Base-by-base conservation (phyloP, 257 asterid genomes). In the Buddleja alternifolia region DNA sequence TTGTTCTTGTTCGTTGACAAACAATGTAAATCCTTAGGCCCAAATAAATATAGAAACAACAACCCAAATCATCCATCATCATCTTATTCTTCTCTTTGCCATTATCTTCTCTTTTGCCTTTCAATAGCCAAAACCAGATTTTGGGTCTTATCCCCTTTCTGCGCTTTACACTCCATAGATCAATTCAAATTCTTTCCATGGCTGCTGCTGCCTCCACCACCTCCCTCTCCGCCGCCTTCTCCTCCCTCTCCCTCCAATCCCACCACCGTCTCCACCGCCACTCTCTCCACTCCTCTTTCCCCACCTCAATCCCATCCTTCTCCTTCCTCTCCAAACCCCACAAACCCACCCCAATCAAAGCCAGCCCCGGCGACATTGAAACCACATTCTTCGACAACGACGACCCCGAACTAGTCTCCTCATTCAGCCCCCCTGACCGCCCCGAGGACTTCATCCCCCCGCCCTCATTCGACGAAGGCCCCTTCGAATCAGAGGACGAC, bases 391-490 rank as follows among this genome's bases (percentile, higher is more conserved):
- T 78, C 66, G 90, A 83, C 9, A 72, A 34, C 47, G 57, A 47
- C 0, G 97, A 90, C 39, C 85, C 88, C 8, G 94, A 88, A 5
- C 86, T 71, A 48, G 61, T 73, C 58, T 58, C 75, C 66, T 61
- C 85, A 1, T 93, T 83, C 70, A 70, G 79, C 66, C 95, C 97
- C 0, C 94, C 95, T 0, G 89, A 82, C 37, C 73, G 71, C 20
- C 95, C 96, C 0, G 97, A 88, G 17, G 96, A 70, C 39, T 93
- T 76, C 54, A 62, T 81, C 6, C 59, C 75, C 8, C 90, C 96
- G 3, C 83, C 94, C 6, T 78, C 89, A 11, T 88, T 90, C 84
- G 98, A 90, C 44, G 96, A 88, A 8, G 95, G 84, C 1, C 90
- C 96, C 16, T 2, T 75, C 32, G 96, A 88, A 46, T 61, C 90